These are phyloP conservation scores for Lactarius trivialis DNA, from an alignment of 768 basidiomycete species.

Conservation along the genomic window DNA sequence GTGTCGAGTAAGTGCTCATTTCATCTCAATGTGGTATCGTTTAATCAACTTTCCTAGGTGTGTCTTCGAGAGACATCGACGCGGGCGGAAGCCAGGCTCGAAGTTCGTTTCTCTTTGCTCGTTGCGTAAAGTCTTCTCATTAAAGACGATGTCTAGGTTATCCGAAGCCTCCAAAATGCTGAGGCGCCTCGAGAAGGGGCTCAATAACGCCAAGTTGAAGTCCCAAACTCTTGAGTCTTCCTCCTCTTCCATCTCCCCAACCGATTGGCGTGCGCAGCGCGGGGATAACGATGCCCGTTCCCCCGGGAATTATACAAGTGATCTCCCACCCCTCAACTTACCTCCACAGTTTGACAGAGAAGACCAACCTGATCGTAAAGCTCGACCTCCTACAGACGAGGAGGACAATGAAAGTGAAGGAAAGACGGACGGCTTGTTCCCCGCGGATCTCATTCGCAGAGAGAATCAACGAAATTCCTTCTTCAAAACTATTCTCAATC, in stretches of 20 bases:
- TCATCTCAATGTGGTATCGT: constrained; percentile 21
- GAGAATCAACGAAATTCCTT: constrained; percentile 71
- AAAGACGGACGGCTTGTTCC: constrained; percentile 58
- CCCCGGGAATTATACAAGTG: constrained; percentile 37
- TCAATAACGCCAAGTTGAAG: constrained; percentile 70
- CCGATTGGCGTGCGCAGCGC: constrained; percentile 19
- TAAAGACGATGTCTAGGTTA: constrained; percentile 40
- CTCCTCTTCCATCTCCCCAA: constrained; percentile 32
- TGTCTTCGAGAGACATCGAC: constrained; percentile 82
- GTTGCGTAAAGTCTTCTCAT: constrained; percentile 15
- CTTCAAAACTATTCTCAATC: constrained; percentile 79
- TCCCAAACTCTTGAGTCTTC: constrained; percentile 36
- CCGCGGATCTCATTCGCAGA: constrained; percentile 64
- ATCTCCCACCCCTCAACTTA: constrained; percentile 45
- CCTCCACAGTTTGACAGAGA: constrained; percentile 25
- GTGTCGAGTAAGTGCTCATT: constrained; percentile 41
- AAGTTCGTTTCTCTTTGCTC: constrained; percentile 47
- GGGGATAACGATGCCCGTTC: constrained; percentile 21
- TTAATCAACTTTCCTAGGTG: constrained; percentile 42
- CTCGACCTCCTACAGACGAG: constrained; percentile 38
- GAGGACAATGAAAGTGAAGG: constrained; percentile 61
- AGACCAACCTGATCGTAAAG: constrained; percentile 13
- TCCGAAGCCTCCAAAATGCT: constrained; percentile 90
- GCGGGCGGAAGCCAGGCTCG: constrained; percentile 84
- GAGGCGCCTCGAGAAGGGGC: constrained; percentile 76